Evolutionary conservation across 208 protist genomes (phyloP).

Genomic region (Leishmania tarentolae): DNA sequence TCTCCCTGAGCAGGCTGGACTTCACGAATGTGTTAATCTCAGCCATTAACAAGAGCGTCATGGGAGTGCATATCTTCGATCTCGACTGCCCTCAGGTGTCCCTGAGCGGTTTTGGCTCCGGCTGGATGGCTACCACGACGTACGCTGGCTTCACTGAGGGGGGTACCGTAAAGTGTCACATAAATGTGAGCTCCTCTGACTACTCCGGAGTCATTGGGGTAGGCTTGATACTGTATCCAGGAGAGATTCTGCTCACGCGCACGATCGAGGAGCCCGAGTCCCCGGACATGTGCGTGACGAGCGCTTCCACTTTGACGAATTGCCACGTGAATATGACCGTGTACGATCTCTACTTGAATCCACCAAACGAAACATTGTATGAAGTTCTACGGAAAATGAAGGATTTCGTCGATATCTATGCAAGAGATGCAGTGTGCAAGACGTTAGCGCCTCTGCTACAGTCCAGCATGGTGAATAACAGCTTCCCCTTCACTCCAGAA

Average conservation of each 20-base stretch:
- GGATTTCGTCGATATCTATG: background rate
- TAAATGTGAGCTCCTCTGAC: constrained; percentile 19
- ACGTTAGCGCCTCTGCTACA: constrained; percentile 12
- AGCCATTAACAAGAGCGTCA: constrained; percentile 29
- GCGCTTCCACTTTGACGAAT: background rate
- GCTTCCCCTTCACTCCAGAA: background rate
- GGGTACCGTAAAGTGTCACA: constrained; percentile 21
- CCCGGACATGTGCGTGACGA: constrained; percentile 9
- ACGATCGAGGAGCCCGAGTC: background rate
- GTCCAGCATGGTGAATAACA: background rate
- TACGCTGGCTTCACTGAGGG: constrained; percentile 14
- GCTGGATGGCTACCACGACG: constrained; percentile 2
- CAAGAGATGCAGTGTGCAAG: constrained; percentile 15
- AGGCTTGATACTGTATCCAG: constrained; percentile 10
- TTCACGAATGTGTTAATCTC: constrained; percentile 28
- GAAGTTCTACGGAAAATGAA: background rate
- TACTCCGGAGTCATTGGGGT: constrained; percentile 17
- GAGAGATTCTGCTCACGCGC: constrained; percentile 6
- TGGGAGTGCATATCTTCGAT: constrained; percentile 37
- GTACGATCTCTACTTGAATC: constrained; percentile 11
- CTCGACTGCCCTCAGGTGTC: constrained; percentile 35
- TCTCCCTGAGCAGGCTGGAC: constrained; percentile 34
- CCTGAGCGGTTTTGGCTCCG: background rate
- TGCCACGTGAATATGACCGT: constrained; percentile 29
- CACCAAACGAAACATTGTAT: constrained; percentile 15